Base-by-base conservation (phyloP, 768 basidiomycete genomes). In the Piloderma croceum region DNA sequence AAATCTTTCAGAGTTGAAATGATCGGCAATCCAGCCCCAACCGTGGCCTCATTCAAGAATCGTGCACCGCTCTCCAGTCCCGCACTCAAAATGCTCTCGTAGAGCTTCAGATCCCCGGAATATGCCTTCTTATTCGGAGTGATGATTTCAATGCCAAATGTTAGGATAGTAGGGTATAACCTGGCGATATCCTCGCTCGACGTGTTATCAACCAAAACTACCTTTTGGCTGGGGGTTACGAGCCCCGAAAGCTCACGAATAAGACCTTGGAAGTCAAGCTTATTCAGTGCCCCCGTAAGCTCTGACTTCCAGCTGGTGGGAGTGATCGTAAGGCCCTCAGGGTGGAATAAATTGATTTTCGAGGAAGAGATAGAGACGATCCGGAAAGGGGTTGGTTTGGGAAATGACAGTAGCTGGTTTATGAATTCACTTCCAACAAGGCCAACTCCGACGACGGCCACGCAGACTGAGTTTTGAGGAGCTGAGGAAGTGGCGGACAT, bases 111-210 rank as follows among this genome's bases (percentile, higher is more conserved):
- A 15, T 77, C 69, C 0, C 84, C 83, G 11, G 90, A 93, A 57
- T 83, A 90, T 1, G 87, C 96, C 64, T 97, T 98, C 64, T 99
- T 99, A 73, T 98, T 99, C 12, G 96, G 94, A 1, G 96, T 99
- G 34, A 94, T 79, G 51, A 99, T 79, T 55, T 82, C 76, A 44
- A 98, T 75, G 3, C 93, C 92, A 4, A 74, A 74, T 36, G 68
- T 65, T 32, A 98, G 65, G 65, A 92, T 85, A 25, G 66, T 63
- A 0, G 96, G 90, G 61, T 98, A 99, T 39, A 83, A 53, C 18
- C 68, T 67, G 2, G 94, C 93, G 15, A 98, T 77, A 11, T 68
- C 71, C 27, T 90, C 83, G 24, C 87, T 83, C 1, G 91, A 86
- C 0, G 96, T 97, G 59, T 92, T 94, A 62, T 99, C 96, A 43